Conservation (phyloP, 164 flowering plant species). For the Warburgia ugandensis region DNA sequence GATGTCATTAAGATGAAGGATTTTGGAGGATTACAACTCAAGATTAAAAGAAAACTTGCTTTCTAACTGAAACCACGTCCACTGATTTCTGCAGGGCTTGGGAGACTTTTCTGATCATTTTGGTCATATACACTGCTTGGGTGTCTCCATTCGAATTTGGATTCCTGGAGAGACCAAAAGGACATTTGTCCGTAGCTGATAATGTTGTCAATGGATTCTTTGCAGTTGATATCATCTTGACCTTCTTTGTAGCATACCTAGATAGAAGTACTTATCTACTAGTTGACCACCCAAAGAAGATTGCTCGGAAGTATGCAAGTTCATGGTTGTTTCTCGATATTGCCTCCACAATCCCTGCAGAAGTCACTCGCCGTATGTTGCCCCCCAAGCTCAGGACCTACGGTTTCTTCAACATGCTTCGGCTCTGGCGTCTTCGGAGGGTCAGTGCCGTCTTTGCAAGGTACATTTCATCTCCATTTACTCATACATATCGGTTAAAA, state of each 20-base stretch:
- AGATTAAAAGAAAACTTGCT: background rate
- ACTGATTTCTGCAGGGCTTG: conserved; percentile 37
- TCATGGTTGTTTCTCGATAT: conserved; percentile 81
- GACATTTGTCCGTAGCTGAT: conserved; percentile 47
- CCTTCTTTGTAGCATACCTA: conserved; percentile 87
- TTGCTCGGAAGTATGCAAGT: conserved; percentile 64
- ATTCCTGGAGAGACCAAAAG: conserved; percentile 47
- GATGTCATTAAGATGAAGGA: no score
- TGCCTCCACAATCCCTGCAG: conserved; percentile 79
- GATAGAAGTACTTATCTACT: conserved; percentile 58
- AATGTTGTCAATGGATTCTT: conserved; percentile 91
- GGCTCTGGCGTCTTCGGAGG: conserved; percentile 97
- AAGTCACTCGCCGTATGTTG: conserved; percentile 48
- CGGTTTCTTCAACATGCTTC: conserved; percentile 90
- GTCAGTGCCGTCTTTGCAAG: conserved; percentile 78
- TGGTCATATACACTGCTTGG: conserved; percentile 89
- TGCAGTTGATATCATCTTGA: conserved; percentile 70
- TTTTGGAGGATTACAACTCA: background rate
- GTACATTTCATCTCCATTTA: conserved; percentile 22
- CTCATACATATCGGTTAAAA: background rate
- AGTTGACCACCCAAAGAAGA: conserved; percentile 53
- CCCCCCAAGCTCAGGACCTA: conserved; percentile 38
- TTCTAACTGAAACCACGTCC: background rate
- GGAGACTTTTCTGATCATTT: conserved; percentile 64
- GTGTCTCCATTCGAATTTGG: conserved; percentile 91